A percentile compares a stretch with the other conserved stretches of the same genome.
Evolutionary conservation across 2,329 filamentous ascomycete species (phyloP).

Genomic region (Alternaria gaisen): DNA sequence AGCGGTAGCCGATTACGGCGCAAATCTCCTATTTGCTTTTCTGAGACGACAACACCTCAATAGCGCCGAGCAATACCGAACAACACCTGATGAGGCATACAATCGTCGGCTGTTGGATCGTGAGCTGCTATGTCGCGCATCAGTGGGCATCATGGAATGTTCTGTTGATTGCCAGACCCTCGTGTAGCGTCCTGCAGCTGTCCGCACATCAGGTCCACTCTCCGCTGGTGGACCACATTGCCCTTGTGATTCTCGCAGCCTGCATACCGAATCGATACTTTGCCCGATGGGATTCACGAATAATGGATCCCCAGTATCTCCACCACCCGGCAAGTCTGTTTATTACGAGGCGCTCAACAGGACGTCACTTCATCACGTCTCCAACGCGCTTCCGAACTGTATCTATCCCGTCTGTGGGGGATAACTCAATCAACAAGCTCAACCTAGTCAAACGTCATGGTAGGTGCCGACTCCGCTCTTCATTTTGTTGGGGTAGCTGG

Average conservation of each 20-base stretch:
- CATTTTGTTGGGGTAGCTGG: not conserved
- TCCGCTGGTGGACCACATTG: constrained; percentile 13
- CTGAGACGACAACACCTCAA: constrained; percentile 7
- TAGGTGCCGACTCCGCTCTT: not conserved
- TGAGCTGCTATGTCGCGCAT: not conserved
- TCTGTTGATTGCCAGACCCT: not conserved
- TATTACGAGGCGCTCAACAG: constrained; percentile 12
- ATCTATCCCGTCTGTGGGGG: not conserved
- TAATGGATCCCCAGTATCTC: constrained; percentile 11
- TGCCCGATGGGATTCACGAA: constrained; percentile 12
- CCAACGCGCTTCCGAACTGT: not conserved
- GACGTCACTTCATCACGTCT: not conserved
- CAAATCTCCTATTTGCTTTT: constrained; percentile 13
- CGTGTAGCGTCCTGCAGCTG: constrained; percentile 16
- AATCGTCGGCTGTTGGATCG: not conserved
- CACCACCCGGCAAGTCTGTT: constrained; percentile 21
- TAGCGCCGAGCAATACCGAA: constrained; percentile 9
- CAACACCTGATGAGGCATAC: not conserved
- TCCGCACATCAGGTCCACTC: constrained; percentile 22
- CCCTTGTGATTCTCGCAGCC: constrained; percentile 10
- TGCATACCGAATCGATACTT: constrained; percentile 8
- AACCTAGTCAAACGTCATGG: constrained; percentile 5
- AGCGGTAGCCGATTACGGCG: constrained; percentile 14
- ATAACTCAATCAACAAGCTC: constrained; percentile 1
- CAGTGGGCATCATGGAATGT: not conserved